Conservation (phyloP, 2,329 filamentous ascomycete species). For the Botrytis cinerea region DNA sequence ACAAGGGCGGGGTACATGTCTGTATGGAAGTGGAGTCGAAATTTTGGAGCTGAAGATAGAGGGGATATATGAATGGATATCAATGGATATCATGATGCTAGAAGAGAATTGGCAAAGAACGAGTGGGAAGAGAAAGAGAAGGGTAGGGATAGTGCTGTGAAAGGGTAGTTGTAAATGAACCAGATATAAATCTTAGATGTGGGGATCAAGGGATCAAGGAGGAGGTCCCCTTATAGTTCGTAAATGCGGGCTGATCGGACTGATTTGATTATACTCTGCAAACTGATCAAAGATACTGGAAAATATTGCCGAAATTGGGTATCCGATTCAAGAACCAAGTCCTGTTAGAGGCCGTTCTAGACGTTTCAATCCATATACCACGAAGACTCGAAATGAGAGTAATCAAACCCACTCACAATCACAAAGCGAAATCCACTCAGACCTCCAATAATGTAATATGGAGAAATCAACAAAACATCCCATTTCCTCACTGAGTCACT, state of each 20-base stretch:
- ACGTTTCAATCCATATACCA: background rate
- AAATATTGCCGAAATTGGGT: background rate
- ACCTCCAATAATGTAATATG: background rate
- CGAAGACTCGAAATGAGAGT: background rate
- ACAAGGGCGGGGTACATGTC: background rate
- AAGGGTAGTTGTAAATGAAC: background rate
- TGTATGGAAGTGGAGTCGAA: background rate
- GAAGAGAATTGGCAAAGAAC: background rate
- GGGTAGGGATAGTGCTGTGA: background rate
- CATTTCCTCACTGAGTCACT: slow-evolving; percentile 24
- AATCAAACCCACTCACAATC: slow-evolving; percentile 4
- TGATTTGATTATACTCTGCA: background rate
- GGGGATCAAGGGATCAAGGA: background rate
- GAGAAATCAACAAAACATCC: slow-evolving; percentile 24
- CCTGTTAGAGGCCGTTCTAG: background rate
- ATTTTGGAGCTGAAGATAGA: background rate
- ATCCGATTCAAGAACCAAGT: background rate
- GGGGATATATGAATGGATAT: background rate
- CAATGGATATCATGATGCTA: background rate
- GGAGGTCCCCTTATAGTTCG: background rate
- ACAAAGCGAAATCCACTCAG: background rate
- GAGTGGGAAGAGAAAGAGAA: background rate
- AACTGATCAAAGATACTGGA: too few species aligned
- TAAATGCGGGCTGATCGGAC: background rate
- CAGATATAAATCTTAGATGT: background rate